These are phyloP conservation scores for Diaporthe batatas DNA, from an alignment of 2,329 filamentous ascomycete species.

Conservation along the genomic window DNA sequence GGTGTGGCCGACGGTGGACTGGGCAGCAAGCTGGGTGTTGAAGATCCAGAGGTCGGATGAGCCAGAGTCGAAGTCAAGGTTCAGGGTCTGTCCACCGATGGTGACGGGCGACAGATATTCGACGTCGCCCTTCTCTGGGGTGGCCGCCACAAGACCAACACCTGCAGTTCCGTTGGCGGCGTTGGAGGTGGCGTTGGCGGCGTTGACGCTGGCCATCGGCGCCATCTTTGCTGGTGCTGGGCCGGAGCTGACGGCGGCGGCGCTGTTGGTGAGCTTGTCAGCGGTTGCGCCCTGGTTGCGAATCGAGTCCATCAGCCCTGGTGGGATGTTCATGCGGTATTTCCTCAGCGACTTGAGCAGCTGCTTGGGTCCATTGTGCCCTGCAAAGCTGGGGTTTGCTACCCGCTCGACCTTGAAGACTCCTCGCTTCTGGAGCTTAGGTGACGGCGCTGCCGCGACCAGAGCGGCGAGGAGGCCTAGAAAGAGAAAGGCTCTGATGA, in stretches of 20 bases:
- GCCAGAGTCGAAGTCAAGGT: slow-evolving; percentile 82
- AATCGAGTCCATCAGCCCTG: slow-evolving; percentile 56
- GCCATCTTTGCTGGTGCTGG: slow-evolving; percentile 19
- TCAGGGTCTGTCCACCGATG: slow-evolving; percentile 77
- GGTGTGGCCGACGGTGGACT: slow-evolving; percentile 62
- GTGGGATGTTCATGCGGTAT: slow-evolving; percentile 68
- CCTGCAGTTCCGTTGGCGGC: slow-evolving; percentile 46
- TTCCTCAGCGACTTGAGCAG: slow-evolving; percentile 78
- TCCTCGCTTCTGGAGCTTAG: slow-evolving; percentile 59
- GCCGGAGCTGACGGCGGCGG: slow-evolving; percentile 19
- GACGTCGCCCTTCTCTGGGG: slow-evolving; percentile 73
- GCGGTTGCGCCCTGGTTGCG: slow-evolving; percentile 46
- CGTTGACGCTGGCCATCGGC: slow-evolving; percentile 38
- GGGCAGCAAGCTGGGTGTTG: slow-evolving; percentile 67
- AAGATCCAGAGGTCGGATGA: slow-evolving; percentile 83
- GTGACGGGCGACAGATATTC: slow-evolving; percentile 78
- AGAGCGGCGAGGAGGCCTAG: slow-evolving; percentile 62
- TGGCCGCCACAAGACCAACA: slow-evolving; percentile 73
- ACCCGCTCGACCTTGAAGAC: slow-evolving; percentile 74
- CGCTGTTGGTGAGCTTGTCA: slow-evolving; percentile 38
- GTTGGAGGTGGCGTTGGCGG: slow-evolving; percentile 44
- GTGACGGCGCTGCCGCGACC: slow-evolving; percentile 59
- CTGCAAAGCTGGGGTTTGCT: slow-evolving; percentile 66
- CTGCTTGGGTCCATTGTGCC: slow-evolving; percentile 69
- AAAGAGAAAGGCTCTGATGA: slow-evolving; percentile 52